Base-by-base conservation (phyloP, 2,329 filamentous ascomycete genomes). In the Colletotrichum abscissum region DNA sequence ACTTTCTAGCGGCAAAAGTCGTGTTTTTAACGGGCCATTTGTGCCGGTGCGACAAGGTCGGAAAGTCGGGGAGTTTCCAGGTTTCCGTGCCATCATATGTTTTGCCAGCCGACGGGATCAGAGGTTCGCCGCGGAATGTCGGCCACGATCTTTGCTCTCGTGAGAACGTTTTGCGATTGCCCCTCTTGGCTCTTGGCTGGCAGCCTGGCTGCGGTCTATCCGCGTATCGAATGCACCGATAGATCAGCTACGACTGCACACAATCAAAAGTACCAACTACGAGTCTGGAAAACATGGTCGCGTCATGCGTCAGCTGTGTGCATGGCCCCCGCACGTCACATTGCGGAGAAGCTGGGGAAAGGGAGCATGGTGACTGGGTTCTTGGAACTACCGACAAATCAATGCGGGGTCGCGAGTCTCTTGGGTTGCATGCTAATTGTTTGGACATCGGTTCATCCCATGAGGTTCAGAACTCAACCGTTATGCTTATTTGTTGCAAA, bases 271-370 rank as follows among this genome's bases (percentile, higher is more conserved):
- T 49, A 22, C 19, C 42, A 28, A 33, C n/a, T 38, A 14, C 4
- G 42, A 28, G 28, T 22, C 28, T 22, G 19, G 22, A 26, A 22
- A 46, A 46, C 26, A 30, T 68, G 19, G 22, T 72, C 69, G 49
- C 49, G 38, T 67, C 69, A 63, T 58, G 14, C 16, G 57, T 63
- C 64, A 62, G n/a, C 38, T 19, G 38, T 38, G 16, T 63, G 35
- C 63, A 52, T 57, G 16, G 16, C 42, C 42, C 19, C 42, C 58
- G 67, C 58, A 69, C 49, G 46, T 54, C 28, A 14, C 8, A n/a
- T 54, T 70, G 67, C 42, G 67, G 67, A 54, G 67, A 70, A 66
- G 42, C 67, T 70, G 67, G 46, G n/a, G 59, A 38, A 63, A 30
- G 60, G 54, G 6, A 60, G 28, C 26, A 35, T n/a, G n/a, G 35